Evolutionary conservation across 2,329 filamentous ascomycete genomes (phyloP), one percentile per base, ranked within the genome.

Genomic region (Paraphoma sp.): DNA sequence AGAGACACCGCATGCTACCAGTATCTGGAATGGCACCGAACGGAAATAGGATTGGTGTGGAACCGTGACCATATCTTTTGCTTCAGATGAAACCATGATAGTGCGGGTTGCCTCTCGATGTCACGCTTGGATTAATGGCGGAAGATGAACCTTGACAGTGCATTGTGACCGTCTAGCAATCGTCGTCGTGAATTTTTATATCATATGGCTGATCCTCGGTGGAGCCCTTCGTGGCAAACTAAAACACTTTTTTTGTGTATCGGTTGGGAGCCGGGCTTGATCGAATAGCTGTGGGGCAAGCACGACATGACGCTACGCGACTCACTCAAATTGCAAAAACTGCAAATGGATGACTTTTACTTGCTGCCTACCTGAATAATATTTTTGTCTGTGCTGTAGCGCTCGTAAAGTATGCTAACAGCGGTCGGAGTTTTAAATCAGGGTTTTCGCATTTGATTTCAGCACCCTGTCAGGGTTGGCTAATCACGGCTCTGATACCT

Each of bases 21-120:
- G 10, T 46, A 74, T 74, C 47, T 73, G 67, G 53, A 74, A 74
- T 16, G 70, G 70, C 0, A 74, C 69, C 6, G 71, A 74, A 14
- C 70, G 70, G 44, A 70, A 69, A 43, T 71, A 64, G 6, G 68
- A 70, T 18, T 57, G 59, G n/a, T 56, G 53, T 36, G 64, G 54
- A 48, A 30, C 51, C 47, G 67, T 58, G 47, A 64, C 49, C 60
- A 64, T 64, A 50, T 11, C 29, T 30, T 33, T 18, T n/a, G 45
- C 23, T 41, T 17, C 23, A 18, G 45, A 44, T 36, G 33, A 14
- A 36, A 14, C 33, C 33, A 23, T 23, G 23, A 5, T 23, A 5
- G 23, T 23, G 23, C 23, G 23, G 23, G 23, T 23, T 5, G 23
- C 5, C 23, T 23, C 5, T 23, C 23, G 23, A 23, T 23, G 5